These are phyloP conservation scores for Phaffia australis DNA, from an alignment of 768 basidiomycete genomes.

Conservation along the genomic window DNA sequence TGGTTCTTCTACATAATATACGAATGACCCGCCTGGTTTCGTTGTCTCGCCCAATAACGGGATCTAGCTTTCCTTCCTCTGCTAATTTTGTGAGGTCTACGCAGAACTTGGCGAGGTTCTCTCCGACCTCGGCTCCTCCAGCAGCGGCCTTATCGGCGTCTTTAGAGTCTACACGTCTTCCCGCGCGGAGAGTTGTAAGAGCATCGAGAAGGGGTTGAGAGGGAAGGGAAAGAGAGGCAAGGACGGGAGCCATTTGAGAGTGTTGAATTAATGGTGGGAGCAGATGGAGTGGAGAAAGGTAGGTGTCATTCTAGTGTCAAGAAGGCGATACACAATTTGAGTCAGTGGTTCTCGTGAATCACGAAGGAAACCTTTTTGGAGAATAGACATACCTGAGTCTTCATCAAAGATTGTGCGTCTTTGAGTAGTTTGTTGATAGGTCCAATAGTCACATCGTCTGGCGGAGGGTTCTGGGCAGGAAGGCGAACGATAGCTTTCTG, in stretches of 20 bases:
- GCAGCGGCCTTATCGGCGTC: slow-evolving; percentile 59
- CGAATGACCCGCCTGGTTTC: slow-evolving; percentile 32
- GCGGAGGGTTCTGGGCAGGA: slow-evolving; percentile 73
- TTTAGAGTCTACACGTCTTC: slow-evolving; percentile 70
- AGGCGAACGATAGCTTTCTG: slow-evolving; percentile 69
- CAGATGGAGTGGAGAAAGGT: slow-evolving; percentile 86
- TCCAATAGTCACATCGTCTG: slow-evolving; percentile 61
- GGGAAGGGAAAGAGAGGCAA: slow-evolving; percentile 38
- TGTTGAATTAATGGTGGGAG: slow-evolving; percentile 76
- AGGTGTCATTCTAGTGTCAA: slow-evolving; percentile 56
- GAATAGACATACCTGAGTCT: slow-evolving; percentile 48
- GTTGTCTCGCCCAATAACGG: slow-evolving; percentile 41
- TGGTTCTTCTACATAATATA: slow-evolving; percentile 19
- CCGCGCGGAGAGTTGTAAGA: slow-evolving; percentile 68
- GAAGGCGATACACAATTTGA: background rate
- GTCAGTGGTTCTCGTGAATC: background rate
- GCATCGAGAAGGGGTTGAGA: slow-evolving; percentile 64
- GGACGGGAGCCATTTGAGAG: slow-evolving; percentile 50
- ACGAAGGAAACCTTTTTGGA: background rate
- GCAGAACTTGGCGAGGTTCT: slow-evolving; percentile 33
- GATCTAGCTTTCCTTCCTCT: slow-evolving; percentile 72
- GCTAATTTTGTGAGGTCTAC: slow-evolving; percentile 76
- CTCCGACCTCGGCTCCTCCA: slow-evolving; percentile 11
- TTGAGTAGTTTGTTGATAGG: slow-evolving; percentile 53
- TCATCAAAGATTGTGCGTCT: slow-evolving; percentile 65